These are phyloP conservation scores for Domatiomyces catenatus DNA, from an alignment of 2,329 filamentous ascomycete species.

Conservation along the genomic window DNA sequence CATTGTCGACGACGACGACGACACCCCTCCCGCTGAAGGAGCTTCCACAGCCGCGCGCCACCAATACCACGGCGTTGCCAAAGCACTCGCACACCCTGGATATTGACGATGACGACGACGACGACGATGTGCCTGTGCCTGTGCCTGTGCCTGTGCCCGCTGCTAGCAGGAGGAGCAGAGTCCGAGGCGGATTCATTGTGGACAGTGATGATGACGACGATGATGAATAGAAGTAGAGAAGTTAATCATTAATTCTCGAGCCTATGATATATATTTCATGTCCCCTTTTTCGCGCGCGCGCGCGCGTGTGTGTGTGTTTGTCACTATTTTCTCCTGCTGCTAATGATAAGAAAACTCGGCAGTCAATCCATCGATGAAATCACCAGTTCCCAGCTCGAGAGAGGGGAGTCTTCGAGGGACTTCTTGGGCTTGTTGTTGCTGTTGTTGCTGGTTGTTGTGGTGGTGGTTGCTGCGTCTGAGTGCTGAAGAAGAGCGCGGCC, in stretches of 20 bases:
- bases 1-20: too few relatives aligned
- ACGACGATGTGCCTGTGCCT: not conserved
- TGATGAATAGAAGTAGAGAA: not conserved
- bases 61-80: not conserved
- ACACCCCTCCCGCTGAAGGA: conserved; percentile 3
- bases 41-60: conserved; percentile 3
- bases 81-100: not conserved
- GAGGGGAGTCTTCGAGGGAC: not conserved
- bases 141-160: too few relatives aligned
- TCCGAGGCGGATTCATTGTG: conserved; percentile 13
- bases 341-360: not conserved
- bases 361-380: not conserved
- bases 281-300: not conserved
- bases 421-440: not conserved
- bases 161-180: conserved; percentile 3
- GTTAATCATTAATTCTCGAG: not conserved
- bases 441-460: too few relatives aligned
- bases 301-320: too few relatives aligned
- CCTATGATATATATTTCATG: not conserved
- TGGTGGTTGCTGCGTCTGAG: not conserved
- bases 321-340: not conserved
- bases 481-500: not conserved
- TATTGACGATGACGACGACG: conserved; percentile 5
- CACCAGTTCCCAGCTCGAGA: not conserved
- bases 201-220: conserved; percentile 18